Percentiles rank a stretch among this genome's conserved stretches.
These are phyloP conservation scores for Fraxinus latifolia DNA, from an alignment of 305 asterid genomes.

Conservation along the genomic window DNA sequence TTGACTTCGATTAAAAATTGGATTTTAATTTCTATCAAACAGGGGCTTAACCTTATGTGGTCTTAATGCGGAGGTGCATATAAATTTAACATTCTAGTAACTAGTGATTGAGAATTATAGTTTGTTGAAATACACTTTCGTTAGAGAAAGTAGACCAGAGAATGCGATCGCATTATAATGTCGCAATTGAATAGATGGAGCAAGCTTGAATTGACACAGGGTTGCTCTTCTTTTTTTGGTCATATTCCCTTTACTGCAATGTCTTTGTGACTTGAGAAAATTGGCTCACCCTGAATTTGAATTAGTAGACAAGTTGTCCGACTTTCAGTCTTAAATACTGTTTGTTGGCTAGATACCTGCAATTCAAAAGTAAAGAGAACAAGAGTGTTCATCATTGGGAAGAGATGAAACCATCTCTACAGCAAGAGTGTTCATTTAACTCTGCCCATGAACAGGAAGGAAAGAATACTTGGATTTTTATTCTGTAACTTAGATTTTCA, in stretches of 20 bases:
- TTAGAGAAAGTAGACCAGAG: not conserved
- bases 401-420: not conserved
- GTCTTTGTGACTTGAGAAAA: not conserved
- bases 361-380: conserved; percentile 2
- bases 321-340: conserved; percentile 8
- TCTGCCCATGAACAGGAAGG: not conserved
- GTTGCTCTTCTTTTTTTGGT: not conserved
- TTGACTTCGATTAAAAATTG: too few species aligned
- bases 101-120: not conserved
- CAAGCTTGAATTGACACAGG: not conserved
- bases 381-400: not conserved
- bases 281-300: conserved; percentile 4
- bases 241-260: not conserved
- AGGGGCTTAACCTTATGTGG: not conserved
- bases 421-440: not conserved
- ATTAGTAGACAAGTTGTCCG: not conserved
- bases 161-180: not conserved
- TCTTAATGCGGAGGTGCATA: conserved; percentile 2
- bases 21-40: too few species aligned
- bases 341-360: conserved; percentile 2
- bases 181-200: not conserved
- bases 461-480: not conserved
- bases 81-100: conserved; percentile 3
- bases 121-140: not conserved
- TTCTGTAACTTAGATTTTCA: conserved; percentile 4